These are phyloP conservation scores for Thielaviopsis euricoi DNA, from an alignment of 2,329 filamentous ascomycete genomes.

Conservation along the genomic window DNA sequence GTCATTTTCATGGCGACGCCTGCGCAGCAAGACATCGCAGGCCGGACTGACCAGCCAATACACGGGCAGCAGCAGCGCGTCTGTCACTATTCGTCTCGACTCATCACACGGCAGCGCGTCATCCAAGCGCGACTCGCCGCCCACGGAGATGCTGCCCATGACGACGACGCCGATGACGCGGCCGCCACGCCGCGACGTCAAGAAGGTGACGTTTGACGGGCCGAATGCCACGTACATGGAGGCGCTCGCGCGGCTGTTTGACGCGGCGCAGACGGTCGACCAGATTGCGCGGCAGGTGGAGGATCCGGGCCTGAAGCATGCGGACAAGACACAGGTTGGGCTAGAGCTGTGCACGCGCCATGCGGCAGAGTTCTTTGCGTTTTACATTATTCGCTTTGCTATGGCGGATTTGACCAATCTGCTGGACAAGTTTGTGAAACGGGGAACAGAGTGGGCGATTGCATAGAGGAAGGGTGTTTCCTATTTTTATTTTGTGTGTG, in stretches of 20 bases:
- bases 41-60: conserved; percentile 39
- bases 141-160: conserved; percentile 62
- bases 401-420: conserved; percentile 67
- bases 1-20: conserved; percentile 73
- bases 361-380: conserved; percentile 93
- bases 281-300: conserved; percentile 93
- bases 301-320: conserved; percentile 80
- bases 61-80: conserved; percentile 18
- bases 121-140: conserved; percentile 25
- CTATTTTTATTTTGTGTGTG: not conserved
- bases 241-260: conserved; percentile 76
- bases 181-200: conserved; percentile 55
- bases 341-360: conserved; percentile 85
- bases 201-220: conserved; percentile 55
- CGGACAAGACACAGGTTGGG: conserved; percentile 86
- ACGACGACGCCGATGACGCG: conserved; percentile 46
- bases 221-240: conserved; percentile 86
- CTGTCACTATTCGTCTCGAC: conserved; percentile 10
- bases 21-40: conserved; percentile 77
- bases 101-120: not conserved
- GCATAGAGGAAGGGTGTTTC: conserved; percentile 16
- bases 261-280: conserved; percentile 82
- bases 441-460: conserved; percentile 83
- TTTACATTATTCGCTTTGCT: conserved; percentile 93
- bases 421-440: conserved; percentile 93